Percentiles rank a stretch among this genome's conserved stretches.
Evolutionary conservation across 2,329 filamentous ascomycete species (phyloP).

Genomic region (Aspergillus proliferans): DNA sequence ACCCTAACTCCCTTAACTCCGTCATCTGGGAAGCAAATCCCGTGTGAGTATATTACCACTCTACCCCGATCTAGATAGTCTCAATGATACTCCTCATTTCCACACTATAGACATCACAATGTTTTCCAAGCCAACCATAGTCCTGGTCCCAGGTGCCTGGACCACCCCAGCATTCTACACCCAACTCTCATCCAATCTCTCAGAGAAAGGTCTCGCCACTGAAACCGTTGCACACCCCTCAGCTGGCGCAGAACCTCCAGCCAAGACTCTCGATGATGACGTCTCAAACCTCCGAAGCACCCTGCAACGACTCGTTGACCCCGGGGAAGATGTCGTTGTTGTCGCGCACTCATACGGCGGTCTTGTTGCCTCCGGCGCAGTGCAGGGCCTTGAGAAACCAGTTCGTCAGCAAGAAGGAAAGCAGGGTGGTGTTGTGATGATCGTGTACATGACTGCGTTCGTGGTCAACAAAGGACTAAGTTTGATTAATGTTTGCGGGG

Average conservation of each 20-base stretch:
- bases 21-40: too few species aligned
- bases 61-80: too few species aligned
- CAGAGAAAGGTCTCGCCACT: constrained; percentile 26
- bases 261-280: constrained; percentile 32
- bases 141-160: constrained; percentile 40
- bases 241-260: constrained; percentile 23
- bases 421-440: constrained; percentile 20
- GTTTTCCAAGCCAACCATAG: constrained; percentile 18
- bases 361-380: constrained; percentile 22
- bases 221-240: constrained; percentile 25
- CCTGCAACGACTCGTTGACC: constrained; percentile 21
- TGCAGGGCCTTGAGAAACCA: constrained; percentile 20
- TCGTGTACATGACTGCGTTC: constrained; percentile 32
- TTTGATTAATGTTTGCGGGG: constrained; percentile 23
- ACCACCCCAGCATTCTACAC: constrained; percentile 27
- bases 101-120: neutral
- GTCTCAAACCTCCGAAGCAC: constrained; percentile 16
- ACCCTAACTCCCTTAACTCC: too few species aligned
- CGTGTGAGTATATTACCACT: neutral
- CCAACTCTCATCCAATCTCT: constrained; percentile 23
- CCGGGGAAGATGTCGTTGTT: constrained; percentile 21
- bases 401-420: constrained; percentile 19
- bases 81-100: too few species aligned
- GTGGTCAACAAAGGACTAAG: constrained; percentile 29
- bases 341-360: constrained; percentile 32